These are phyloP conservation scores for Crithidia acanthocephali DNA, from an alignment of 208 protist species.

Conservation along the genomic window DNA sequence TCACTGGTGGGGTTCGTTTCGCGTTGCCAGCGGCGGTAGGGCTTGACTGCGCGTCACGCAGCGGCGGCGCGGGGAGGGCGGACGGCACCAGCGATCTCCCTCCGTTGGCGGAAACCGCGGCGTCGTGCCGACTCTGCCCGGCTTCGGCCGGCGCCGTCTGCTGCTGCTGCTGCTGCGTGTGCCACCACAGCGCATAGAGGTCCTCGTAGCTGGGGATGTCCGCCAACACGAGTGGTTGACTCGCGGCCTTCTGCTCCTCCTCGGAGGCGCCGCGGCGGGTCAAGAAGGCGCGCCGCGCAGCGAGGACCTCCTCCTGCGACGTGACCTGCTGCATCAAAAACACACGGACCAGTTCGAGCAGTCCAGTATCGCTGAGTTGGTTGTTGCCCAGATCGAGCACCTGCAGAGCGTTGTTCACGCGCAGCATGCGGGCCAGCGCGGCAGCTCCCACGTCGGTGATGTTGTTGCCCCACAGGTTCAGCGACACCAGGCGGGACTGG, in stretches of 20 bases:
- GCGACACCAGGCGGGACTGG: conserved; percentile 70
- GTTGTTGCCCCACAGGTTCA: conserved; percentile 90
- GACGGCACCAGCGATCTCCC: background rate
- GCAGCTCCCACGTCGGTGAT: conserved; percentile 77
- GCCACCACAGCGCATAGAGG: conserved; percentile 69
- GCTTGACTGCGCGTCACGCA: conserved; percentile 22
- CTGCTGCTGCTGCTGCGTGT: conserved; percentile 31
- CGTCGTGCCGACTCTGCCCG: background rate
- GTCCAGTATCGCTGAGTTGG: conserved; percentile 68
- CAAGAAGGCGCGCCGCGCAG: conserved; percentile 56
- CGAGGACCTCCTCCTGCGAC: conserved; percentile 47
- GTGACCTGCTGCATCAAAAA: conserved; percentile 75
- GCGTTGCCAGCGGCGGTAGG: conserved; percentile 18
- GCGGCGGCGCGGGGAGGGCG: conserved; percentile 13
- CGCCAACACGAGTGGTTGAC: conserved; percentile 27
- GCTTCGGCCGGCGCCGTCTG: background rate
- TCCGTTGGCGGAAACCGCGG: background rate
- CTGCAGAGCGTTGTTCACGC: conserved; percentile 59
- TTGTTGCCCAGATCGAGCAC: conserved; percentile 88
- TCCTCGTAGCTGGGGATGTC: conserved; percentile 76
- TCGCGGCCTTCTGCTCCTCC: conserved; percentile 52
- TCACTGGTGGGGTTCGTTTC: conserved; percentile 28
- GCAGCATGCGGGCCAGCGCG: conserved; percentile 61
- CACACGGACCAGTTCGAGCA: conserved; percentile 63
- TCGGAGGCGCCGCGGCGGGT: conserved; percentile 52